A percentile compares a stretch with the other conserved stretches of the same genome.
These are phyloP conservation scores for Aurifilum marmelostoma DNA, from an alignment of 2,329 filamentous ascomycete genomes.

Conservation along the genomic window DNA sequence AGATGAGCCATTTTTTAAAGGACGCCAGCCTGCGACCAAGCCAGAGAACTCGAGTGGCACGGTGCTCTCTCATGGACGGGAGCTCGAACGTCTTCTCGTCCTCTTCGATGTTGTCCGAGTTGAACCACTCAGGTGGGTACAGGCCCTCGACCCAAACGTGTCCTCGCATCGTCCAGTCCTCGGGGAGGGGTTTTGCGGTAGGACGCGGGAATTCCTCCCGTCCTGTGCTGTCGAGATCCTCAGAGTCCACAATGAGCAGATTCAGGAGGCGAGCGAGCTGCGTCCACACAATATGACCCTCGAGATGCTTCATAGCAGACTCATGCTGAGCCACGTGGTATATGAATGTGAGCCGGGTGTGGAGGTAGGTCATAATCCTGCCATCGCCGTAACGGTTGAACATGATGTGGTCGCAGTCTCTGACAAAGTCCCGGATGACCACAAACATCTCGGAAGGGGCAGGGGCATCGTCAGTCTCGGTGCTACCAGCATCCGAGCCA, in stretches of 20 bases:
- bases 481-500: slow-evolving; percentile 2
- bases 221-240: slow-evolving; percentile 42
- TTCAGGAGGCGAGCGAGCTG: slow-evolving; percentile 46
- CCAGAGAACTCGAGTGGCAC: slow-evolving; percentile 63
- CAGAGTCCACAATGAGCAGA: slow-evolving; percentile 33
- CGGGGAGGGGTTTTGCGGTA: slow-evolving; percentile 61
- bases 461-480: slow-evolving; percentile 9
- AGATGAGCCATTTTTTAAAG: slow-evolving; percentile 49
- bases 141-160: slow-evolving; percentile 63
- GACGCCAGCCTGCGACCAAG: slow-evolving; percentile 54
- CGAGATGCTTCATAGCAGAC: slow-evolving; percentile 48
- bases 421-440: slow-evolving; percentile 46
- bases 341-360: slow-evolving; percentile 65
- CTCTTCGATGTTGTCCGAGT: slow-evolving; percentile 62
- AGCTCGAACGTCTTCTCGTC: slow-evolving; percentile 68
- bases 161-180: slow-evolving; percentile 70
- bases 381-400: slow-evolving; percentile 58
- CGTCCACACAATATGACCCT: slow-evolving; percentile 45
- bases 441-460: slow-evolving; percentile 36
- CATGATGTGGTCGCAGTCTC: slow-evolving; percentile 50
- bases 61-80: slow-evolving; percentile 58
- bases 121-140: slow-evolving; percentile 63
- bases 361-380: slow-evolving; percentile 65
- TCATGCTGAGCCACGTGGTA: slow-evolving; percentile 47
- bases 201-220: slow-evolving; percentile 51